Conservation (phyloP, 768 basidiomycete species). For the Pleurotus tuoliensis region DNA sequence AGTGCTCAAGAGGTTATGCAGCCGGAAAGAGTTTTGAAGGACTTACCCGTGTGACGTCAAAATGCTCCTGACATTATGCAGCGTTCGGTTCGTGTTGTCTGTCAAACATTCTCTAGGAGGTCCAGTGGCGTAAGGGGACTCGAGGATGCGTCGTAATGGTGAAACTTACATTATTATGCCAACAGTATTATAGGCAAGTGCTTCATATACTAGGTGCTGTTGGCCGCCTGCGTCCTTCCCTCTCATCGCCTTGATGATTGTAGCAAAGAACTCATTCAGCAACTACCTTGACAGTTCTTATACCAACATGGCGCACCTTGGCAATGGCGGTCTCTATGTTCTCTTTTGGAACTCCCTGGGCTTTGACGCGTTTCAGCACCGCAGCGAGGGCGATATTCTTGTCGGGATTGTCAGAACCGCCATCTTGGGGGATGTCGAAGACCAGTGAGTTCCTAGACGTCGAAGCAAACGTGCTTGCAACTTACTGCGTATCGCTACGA, state of each 20-base stretch:
- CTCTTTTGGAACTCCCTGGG: conserved; percentile 61
- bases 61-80: conserved; percentile 51
- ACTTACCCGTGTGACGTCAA: conserved; percentile 45
- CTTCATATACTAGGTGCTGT: conserved; percentile 55
- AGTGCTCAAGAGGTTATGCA: not conserved
- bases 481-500: conserved; percentile 57
- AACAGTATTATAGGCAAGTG: conserved; percentile 51
- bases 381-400: conserved; percentile 50
- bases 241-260: conserved; percentile 38
- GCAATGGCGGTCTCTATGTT: conserved; percentile 63
- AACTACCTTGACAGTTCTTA: not conserved
- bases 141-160: too few relatives aligned
- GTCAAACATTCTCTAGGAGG: conserved; percentile 50
- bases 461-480: not conserved
- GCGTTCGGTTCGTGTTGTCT: conserved; percentile 63
- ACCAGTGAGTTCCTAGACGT: conserved; percentile 3
- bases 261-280: not conserved
- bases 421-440: conserved; percentile 31
- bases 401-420: conserved; percentile 52
- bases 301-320: conserved; percentile 32
- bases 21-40: not conserved
- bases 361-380: conserved; percentile 52
- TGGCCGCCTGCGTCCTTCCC: conserved; percentile 43
- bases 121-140: too few relatives aligned
- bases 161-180: conserved; percentile 24